phyloP scores from a whole-genome alignment of 2,329 filamentous ascomycete species.

The Microdochium paspali region DNA sequence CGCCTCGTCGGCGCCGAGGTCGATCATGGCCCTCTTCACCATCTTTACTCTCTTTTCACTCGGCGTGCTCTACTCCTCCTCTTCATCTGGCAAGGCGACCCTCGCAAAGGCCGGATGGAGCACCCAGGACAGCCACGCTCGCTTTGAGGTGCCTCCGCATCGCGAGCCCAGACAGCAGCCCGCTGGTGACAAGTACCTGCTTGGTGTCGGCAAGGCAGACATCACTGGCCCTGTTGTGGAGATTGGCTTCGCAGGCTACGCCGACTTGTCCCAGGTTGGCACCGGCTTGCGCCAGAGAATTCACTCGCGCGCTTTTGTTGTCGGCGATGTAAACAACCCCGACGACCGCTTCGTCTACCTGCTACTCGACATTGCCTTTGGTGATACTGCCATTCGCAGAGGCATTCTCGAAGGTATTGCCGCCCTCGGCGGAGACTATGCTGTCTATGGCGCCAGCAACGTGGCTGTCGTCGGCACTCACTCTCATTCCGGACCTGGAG shows the following conservation, averaged over 20 bases:
- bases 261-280: constrained; percentile 68
- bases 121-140: neutral
- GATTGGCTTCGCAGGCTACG: constrained; percentile 85
- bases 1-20: constrained; percentile 11
- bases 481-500: constrained; percentile 80
- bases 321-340: constrained; percentile 57
- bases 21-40: constrained; percentile 15
- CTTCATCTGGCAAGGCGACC: neutral
- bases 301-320: constrained; percentile 79
- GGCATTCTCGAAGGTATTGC: constrained; percentile 68
- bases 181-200: constrained; percentile 32
- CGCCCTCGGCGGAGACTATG: constrained; percentile 60
- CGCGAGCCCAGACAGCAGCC: constrained; percentile 10
- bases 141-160: constrained; percentile 4
- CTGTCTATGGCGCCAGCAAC: constrained; percentile 67
- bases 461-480: constrained; percentile 87
- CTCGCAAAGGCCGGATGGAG: neutral
- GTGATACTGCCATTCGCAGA: constrained; percentile 78
- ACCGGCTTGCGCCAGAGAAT: constrained; percentile 76
- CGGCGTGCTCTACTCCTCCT: constrained; percentile 17
- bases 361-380: constrained; percentile 76
- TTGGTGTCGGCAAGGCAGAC: constrained; percentile 44
- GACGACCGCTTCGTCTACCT: constrained; percentile 74
- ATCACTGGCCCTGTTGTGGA: constrained; percentile 70
- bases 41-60: constrained; percentile 23